These are phyloP conservation scores for Naganishia vaughanmartiniae DNA, from an alignment of 768 basidiomycete species.

Conservation along the genomic window DNA sequence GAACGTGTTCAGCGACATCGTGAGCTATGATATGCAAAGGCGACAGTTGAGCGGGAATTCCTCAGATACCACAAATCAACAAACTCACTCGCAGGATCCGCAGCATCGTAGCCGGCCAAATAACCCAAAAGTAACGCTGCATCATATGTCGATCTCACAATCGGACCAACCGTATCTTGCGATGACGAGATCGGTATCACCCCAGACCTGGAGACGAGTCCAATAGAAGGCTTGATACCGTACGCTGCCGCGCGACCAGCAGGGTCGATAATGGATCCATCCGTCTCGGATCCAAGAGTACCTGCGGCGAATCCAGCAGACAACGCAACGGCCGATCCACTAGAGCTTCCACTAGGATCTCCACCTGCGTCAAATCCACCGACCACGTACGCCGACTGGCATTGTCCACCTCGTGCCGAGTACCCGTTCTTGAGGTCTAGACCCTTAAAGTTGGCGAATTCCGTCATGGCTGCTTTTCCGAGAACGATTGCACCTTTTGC, in stretches of 20 bases:
- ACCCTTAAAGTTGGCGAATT: slow-evolving; percentile 31
- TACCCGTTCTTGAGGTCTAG: slow-evolving; percentile 36
- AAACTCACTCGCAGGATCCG: background rate
- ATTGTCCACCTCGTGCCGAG: slow-evolving; percentile 41
- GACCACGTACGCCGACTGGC: slow-evolving; percentile 39
- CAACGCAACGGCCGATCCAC: slow-evolving; percentile 22
- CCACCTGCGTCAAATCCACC: slow-evolving; percentile 38
- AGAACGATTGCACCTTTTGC: slow-evolving; percentile 12
- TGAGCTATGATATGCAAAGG: background rate
- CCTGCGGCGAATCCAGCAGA: slow-evolving; percentile 23
- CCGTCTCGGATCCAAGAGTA: slow-evolving; percentile 22
- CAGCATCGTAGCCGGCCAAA: slow-evolving; percentile 3
- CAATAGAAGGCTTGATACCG: slow-evolving; percentile 33
- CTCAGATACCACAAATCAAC: background rate
- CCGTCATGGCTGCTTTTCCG: slow-evolving; percentile 7
- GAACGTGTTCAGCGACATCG: background rate
- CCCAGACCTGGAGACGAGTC: slow-evolving; percentile 12
- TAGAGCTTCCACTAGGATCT: slow-evolving; percentile 39
- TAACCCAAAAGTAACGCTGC: slow-evolving; percentile 10
- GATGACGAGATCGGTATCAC: slow-evolving; percentile 7
- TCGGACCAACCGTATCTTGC: slow-evolving; percentile 12
- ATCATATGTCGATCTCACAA: slow-evolving; percentile 23
- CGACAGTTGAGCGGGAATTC: background rate
- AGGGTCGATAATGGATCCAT: slow-evolving; percentile 18
- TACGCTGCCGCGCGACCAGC: slow-evolving; percentile 30